A percentile compares a stretch with the other conserved stretches of the same genome.
phyloP scores from a whole-genome alignment of 2,329 filamentous ascomycete genomes.

The Trichoderma koningii region DNA sequence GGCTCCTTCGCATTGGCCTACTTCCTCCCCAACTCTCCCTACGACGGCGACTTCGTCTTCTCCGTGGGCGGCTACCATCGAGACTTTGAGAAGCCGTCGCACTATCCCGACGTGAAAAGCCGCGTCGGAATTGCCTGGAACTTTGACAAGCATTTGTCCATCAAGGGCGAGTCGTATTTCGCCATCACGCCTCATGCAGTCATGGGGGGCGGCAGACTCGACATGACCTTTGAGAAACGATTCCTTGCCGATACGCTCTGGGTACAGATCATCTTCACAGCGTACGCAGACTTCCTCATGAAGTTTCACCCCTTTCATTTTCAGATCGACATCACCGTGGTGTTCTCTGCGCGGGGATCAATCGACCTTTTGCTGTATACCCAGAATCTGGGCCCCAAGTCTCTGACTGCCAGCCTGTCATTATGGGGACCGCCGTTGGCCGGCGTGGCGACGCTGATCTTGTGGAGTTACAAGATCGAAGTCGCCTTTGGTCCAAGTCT shows the following conservation, averaged over 20 bases:
- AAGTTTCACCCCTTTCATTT: not conserved
- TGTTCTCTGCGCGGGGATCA: too few species aligned
- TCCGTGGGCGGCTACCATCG: not conserved
- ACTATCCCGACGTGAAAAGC: not conserved
- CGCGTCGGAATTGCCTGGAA: not conserved
- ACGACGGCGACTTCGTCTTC: conserved; percentile 8
- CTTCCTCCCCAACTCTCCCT: not conserved
- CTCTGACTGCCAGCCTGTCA: not conserved
- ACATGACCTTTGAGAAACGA: not conserved
- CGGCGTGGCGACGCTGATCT: not conserved
- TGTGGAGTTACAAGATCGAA: not conserved
- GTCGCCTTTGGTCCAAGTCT: not conserved
- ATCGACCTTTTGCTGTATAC: not conserved
- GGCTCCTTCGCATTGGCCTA: not conserved
- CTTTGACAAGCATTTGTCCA: not conserved
- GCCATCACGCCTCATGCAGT: not conserved
- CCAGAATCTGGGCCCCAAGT: not conserved
- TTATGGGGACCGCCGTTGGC: not conserved
- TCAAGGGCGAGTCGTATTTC: not conserved
- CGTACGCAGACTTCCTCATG: not conserved
- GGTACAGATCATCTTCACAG: not conserved
- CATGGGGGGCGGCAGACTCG: not conserved
- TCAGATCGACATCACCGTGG: too few species aligned
- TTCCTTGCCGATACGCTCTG: not conserved
- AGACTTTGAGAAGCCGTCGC: not conserved